These are phyloP conservation scores for Leishmania mexicana DNA, from an alignment of 208 protist genomes.

Conservation along the genomic window DNA sequence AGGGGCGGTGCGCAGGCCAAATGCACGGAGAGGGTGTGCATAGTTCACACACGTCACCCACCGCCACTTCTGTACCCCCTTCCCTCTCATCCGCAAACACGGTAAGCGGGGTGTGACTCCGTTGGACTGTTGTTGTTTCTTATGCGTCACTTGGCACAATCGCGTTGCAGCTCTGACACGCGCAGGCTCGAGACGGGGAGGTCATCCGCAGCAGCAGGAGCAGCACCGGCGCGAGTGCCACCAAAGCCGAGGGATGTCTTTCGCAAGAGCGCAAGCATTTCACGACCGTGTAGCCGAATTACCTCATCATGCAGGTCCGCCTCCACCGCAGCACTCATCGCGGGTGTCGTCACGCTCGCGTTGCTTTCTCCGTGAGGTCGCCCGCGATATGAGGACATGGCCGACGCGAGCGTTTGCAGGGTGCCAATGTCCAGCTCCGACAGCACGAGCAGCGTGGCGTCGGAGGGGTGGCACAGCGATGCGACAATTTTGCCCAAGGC, in stretches of 20 bases:
- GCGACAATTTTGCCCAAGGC: conserved; percentile 43
- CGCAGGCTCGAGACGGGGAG: background rate
- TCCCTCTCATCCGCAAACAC: background rate
- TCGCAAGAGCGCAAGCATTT: conserved; percentile 37
- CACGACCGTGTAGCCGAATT: conserved; percentile 61
- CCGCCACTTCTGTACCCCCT: background rate
- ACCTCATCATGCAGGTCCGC: conserved; percentile 56
- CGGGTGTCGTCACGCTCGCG: background rate
- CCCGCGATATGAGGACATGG: conserved; percentile 43
- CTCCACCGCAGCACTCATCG: background rate
- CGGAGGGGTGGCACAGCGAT: conserved; percentile 20
- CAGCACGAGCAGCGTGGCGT: conserved; percentile 14
- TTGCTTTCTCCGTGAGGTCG: background rate
- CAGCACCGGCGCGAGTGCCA: background rate
- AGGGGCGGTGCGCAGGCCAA: too few species aligned
- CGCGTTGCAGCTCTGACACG: background rate
- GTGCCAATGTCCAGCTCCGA: conserved; percentile 25
- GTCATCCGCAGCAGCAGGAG: background rate
- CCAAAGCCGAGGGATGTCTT: background rate
- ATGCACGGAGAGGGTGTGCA: background rate
- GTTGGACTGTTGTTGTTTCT: background rate
- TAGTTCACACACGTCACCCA: background rate
- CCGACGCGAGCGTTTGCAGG: conserved; percentile 29
- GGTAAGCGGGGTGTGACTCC: background rate
- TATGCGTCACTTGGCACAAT: background rate